Percentiles rank a stretch among this genome's conserved stretches.
Conservation (phyloP, 2,329 filamentous ascomycete species). For the Niveomyces coronatus region DNA sequence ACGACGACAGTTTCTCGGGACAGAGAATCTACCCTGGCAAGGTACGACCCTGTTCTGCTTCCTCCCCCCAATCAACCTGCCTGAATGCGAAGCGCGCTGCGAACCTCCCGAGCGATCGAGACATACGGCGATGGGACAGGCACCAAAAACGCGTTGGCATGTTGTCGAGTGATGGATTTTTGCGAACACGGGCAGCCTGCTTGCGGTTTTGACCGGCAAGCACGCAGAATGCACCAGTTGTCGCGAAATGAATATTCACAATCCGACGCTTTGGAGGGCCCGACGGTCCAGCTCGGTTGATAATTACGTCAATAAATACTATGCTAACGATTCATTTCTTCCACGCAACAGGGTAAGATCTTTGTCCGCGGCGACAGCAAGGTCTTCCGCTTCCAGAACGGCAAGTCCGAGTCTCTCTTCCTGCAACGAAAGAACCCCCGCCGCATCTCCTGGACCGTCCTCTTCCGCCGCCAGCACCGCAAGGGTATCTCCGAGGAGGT, state of each 20-base stretch:
- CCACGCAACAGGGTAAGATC: conserved; percentile 86
- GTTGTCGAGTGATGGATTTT: no score
- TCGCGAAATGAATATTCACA: no score
- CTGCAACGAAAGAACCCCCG: conserved; percentile 99
- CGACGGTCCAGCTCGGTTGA: not conserved
- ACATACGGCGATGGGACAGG: not conserved
- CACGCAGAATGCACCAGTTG: no score
- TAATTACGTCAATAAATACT: not conserved
- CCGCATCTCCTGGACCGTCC: conserved; percentile 96
- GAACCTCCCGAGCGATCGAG: no score
- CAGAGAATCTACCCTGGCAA: conserved; percentile 59
- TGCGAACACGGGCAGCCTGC: no score
- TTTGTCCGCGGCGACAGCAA: conserved; percentile 99
- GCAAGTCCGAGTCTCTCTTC: conserved; percentile 99
- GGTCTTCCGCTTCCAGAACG: conserved; percentile 99
- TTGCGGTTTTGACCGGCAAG: no score
- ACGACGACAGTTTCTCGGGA: conserved; percentile 57
- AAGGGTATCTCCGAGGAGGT: conserved; percentile 99
- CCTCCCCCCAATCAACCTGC: conserved; percentile 1
- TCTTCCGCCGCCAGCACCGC: conserved; percentile 98
- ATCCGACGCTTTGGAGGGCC: no score
- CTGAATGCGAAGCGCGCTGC: conserved; percentile 1
- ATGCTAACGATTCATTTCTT: conserved; percentile 18
- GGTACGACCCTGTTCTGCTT: conserved; percentile 34
- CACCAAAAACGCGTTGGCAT: no score